Evolutionary conservation across 2,329 filamentous ascomycete genomes (phyloP).

Genomic region (Talaromyces sp.): DNA sequence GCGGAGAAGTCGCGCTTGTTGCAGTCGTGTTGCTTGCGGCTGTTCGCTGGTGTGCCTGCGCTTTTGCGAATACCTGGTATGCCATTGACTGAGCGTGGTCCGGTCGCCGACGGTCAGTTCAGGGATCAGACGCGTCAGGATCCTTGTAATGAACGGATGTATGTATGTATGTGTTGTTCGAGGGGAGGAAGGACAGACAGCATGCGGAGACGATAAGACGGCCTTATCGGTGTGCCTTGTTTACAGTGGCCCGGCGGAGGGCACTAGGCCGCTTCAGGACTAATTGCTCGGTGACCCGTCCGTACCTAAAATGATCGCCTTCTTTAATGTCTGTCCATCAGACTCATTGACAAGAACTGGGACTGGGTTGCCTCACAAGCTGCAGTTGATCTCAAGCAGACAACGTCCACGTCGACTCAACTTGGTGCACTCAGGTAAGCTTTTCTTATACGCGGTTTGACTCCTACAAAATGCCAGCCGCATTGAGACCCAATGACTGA

Average conservation of each 20-base stretch:
- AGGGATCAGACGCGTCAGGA: neutral
- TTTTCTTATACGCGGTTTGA: neutral
- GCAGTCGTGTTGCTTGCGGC: conserved; percentile 10
- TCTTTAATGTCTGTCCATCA: neutral
- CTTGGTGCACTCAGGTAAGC: neutral
- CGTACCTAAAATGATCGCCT: conserved; percentile 6
- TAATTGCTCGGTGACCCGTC: neutral
- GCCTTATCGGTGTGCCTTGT: conserved; percentile 12
- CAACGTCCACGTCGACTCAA: neutral
- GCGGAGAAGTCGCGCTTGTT: conserved; percentile 25
- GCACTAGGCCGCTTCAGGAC: neutral
- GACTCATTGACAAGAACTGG: neutral
- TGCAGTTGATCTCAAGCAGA: neutral
- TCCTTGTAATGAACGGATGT: neutral
- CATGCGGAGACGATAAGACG: conserved; percentile 15
- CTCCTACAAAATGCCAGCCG: neutral
- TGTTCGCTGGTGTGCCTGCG: conserved; percentile 27
- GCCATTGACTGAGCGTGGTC: conserved; percentile 28
- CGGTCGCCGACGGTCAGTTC: neutral
- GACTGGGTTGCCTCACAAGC: neutral
- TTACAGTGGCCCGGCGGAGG: neutral
- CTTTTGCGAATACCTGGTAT: conserved; percentile 38
- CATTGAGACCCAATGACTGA: conserved; percentile 1
- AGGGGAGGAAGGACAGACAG: neutral
- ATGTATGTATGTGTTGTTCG: neutral